These are phyloP conservation scores for Cutaneotrichosporon sp. DNA, from an alignment of 1,284 basidiomycete genomes.

Conservation along the genomic window DNA sequence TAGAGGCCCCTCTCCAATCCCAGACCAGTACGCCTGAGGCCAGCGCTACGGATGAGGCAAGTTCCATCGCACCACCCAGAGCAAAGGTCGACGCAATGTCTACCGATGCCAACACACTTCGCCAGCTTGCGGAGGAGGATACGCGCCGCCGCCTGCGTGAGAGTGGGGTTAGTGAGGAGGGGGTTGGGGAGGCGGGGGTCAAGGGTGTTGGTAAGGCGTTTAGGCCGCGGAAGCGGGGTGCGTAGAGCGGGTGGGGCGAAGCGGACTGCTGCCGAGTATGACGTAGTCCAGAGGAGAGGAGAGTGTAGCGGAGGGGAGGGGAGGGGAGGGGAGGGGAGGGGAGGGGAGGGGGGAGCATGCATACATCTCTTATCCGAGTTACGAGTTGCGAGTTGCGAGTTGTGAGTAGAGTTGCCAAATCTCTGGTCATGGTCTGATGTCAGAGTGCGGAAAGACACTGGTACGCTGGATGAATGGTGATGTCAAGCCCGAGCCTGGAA, in stretches of 20 bases:
- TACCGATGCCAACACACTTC: slow-evolving; percentile 33
- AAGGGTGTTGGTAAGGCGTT: slow-evolving; percentile 14
- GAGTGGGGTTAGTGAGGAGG: slow-evolving; percentile 26
- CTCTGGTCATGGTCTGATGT: no score
- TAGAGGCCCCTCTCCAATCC: not conserved
- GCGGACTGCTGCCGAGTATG: not conserved
- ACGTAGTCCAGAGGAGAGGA: no score
- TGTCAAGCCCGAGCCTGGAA: no score
- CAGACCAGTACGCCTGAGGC: no score
- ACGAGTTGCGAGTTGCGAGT: no score
- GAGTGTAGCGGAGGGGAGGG: no score
- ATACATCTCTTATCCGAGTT: slow-evolving; percentile 1
- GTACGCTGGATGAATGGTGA: no score
- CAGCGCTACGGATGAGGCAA: no score
- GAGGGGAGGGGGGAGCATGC: slow-evolving; percentile 5
- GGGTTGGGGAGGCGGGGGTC: slow-evolving; percentile 10
- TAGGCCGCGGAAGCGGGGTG: slow-evolving; percentile 12
- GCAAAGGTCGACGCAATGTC: slow-evolving; percentile 35
- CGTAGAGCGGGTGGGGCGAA: not conserved
- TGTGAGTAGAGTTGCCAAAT: no score
- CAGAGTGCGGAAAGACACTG: no score
- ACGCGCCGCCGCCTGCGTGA: slow-evolving; percentile 42
- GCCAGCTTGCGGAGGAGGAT: slow-evolving; percentile 46
- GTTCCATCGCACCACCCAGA: slow-evolving; percentile 30
- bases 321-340: no score